phyloP scores from a whole-genome alignment of 768 basidiomycete genomes.

The Exidia glandulosa region DNA sequence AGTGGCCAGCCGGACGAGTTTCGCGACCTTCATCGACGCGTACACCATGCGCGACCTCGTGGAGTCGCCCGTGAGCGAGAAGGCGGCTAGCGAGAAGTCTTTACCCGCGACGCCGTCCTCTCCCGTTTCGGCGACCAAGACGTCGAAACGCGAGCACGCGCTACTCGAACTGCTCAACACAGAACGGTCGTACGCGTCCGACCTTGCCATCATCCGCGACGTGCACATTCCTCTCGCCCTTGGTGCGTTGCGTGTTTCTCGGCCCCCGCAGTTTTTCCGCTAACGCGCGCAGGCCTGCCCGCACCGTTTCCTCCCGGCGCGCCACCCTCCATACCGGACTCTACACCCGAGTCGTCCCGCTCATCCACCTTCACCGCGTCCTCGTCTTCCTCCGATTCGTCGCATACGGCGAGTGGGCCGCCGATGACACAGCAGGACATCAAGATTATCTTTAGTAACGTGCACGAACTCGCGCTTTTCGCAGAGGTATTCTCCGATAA shows the following conservation, averaged over 20 bases:
- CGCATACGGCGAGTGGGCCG: conserved; percentile 16
- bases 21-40: neutral
- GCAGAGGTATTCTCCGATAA: conserved; percentile 54
- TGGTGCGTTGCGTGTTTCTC: conserved; percentile 37
- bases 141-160: conserved; percentile 68
- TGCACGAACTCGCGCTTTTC: conserved; percentile 62
- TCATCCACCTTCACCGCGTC: conserved; percentile 28
- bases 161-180: conserved; percentile 67
- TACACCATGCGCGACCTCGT: neutral
- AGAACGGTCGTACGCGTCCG: conserved; percentile 74
- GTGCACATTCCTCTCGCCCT: conserved; percentile 71
- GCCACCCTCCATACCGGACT: conserved; percentile 3
- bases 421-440: conserved; percentile 66
- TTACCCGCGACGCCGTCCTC: neutral
- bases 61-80: neutral
- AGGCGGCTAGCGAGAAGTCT: neutral
- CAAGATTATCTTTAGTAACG: conserved; percentile 65
- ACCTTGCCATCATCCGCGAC: conserved; percentile 66
- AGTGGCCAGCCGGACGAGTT: neutral
- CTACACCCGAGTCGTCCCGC: neutral
- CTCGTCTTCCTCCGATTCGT: conserved; percentile 33
- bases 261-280: conserved; percentile 20
- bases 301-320: conserved; percentile 21
- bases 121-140: conserved; percentile 8
- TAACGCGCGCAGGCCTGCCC: neutral